Evolutionary conservation across 139 green algal species (phyloP), one percentile per base, ranked within the genome.

Genomic region (Ettlia oleoabundans): DNA sequence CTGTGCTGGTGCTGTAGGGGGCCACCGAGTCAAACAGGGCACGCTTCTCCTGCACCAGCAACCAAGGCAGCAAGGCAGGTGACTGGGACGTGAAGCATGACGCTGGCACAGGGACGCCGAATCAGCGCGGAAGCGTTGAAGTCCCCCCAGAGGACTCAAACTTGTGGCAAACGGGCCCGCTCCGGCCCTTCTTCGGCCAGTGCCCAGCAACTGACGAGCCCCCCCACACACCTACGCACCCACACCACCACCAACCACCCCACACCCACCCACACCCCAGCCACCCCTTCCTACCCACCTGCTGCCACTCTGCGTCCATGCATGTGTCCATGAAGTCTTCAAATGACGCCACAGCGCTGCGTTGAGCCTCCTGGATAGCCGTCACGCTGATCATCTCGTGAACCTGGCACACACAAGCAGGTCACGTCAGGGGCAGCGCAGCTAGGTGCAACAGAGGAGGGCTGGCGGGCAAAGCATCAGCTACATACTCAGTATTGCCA

Each of bases 311-410:
- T 1, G 22, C 3, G 26, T 81, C 74, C 74, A 81, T 81, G 74
- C 55, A 91, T 24, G 87, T 52, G 65, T 93, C 89, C 92, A 97
- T 95, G 85, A 91, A 92, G n/a, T 85, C 47, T 70, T 97, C 93
- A 87, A 97, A 97, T 10, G 90, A 87, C 0, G 89, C 72, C 32
- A 92, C 88, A 1, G 90, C 88, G 37, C 93, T 87, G 24, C 90
- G 85, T 81, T 97, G 93, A n/a, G 91, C 88, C 80, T 95, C 90
- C 92, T 97, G 93, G 32, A 82, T 43, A 10, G 52, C 74, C 9
- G 81, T 62, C 40, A 71, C 79, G n/a, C 67, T 77, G 58, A 88
- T 81, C 35, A 69, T 64, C 41, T 85, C 64, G 58, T 68, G 68
- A 41, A 86, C 79, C 64, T 76, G 40, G 8, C n/a, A 26, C 19